Base-by-base conservation (phyloP, 2,329 filamentous ascomycete species). In the Alternaria sp. region DNA sequence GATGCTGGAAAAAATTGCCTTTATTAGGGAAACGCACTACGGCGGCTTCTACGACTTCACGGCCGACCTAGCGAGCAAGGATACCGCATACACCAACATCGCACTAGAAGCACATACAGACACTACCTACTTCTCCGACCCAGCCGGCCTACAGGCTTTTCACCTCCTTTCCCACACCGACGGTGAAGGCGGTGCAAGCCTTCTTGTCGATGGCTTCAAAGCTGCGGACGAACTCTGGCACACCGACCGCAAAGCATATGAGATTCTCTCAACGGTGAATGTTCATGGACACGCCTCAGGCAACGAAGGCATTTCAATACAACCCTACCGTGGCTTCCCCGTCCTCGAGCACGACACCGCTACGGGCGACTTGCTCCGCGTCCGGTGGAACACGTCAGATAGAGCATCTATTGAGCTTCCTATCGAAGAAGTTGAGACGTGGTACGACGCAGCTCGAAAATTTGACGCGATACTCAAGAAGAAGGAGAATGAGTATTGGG, bases 321-420 rank as follows among this genome's bases (percentile, higher is more conserved):
- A 91, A 53, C 93, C 95, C 0, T 87, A 90, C 61, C 83, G 81
- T 45, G 81, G 86, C 4, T 91, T 90, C 62, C 92, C 93, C 0
- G 92, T 97, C 1, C 82, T 98, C 9, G 88, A 90, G 60, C 81
- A 89, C 46, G 83, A 88, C 50, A 77, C 81, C 0, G 72, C 77
- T 1, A 81, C 80, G 3, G 73, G 76, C 0, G 73, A 79, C 40
- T 74, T 91, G 45, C 81, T 85, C 28, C 90, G 93, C 59, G 85
- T 98, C 7, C 87, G 95, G 57, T 99, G 96, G 96, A 99, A 99
- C 79, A 95, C 94, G 67, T 91, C 93, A 66, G 96, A 98, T 78
- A 86, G 96, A 44, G 92, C 91, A 1, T 86, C 90, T 3, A 85
- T 93, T 63, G 87, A 88, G 13, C 68, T 83, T 45, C 87, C 89